Evolutionary conservation across 1,284 basidiomycete genomes (phyloP).

Genomic region (Gymnopus androsaceus): DNA sequence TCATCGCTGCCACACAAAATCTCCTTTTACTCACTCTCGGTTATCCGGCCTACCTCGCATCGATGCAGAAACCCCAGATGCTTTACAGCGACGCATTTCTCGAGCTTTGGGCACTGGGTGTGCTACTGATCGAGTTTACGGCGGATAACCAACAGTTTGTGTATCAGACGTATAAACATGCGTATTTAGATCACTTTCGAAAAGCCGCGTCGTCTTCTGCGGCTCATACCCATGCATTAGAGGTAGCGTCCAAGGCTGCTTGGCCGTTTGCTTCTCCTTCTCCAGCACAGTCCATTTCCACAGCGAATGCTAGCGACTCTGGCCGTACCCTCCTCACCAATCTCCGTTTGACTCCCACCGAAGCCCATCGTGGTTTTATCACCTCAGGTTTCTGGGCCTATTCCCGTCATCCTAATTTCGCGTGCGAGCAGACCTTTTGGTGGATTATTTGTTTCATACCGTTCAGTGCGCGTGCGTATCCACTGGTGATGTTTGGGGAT

Average conservation of each 20-base stretch:
- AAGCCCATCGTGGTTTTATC: constrained; percentile 81
- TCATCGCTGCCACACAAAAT: constrained; percentile 82
- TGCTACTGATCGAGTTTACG: no score
- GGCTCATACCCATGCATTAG: constrained; percentile 55
- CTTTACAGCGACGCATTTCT: no score
- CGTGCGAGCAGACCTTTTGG: constrained; percentile 90
- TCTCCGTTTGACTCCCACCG: constrained; percentile 63
- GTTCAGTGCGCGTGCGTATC: constrained; percentile 44
- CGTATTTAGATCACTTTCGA: not conserved
- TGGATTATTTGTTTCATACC: constrained; percentile 51
- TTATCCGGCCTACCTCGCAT: constrained; percentile 57
- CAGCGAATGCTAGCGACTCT: no score
- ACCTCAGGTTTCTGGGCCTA: constrained; percentile 86
- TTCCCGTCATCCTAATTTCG: constrained; percentile 89
- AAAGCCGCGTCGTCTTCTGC: constrained; percentile 28
- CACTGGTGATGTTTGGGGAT: constrained; percentile 35
- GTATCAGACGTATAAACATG: no score
- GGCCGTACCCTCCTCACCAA: no score
- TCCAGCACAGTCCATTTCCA: no score
- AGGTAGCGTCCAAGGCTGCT: no score
- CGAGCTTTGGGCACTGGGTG: not conserved
- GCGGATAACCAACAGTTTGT: no score
- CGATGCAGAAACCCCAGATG: no score
- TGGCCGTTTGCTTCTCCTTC: no score
- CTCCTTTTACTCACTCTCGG: constrained; percentile 78